Evolutionary conservation across 306 rosid species (phyloP).

Genomic region (Begonia loranthoides): DNA sequence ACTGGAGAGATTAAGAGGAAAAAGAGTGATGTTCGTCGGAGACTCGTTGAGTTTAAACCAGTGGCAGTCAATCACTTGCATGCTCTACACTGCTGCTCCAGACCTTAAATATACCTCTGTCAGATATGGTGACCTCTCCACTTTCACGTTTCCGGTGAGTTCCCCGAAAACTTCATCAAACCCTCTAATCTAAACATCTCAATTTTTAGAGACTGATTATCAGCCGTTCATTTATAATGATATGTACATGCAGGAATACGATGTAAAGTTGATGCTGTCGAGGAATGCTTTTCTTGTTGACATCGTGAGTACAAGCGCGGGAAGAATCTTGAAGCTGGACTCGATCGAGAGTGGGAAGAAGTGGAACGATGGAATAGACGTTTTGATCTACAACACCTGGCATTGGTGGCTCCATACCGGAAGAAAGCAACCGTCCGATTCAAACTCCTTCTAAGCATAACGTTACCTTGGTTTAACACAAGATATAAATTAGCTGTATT

Average conservation of each 20-base stretch:
- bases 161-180: neutral
- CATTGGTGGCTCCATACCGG: constrained; percentile 41
- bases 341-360: constrained; percentile 15
- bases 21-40: constrained; percentile 27
- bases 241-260: constrained; percentile 19
- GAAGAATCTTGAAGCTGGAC: constrained; percentile 24
- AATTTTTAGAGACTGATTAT: neutral
- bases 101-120: constrained; percentile 7
- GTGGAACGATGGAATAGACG: constrained; percentile 19
- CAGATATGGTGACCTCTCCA: constrained; percentile 23
- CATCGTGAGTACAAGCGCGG: constrained; percentile 7
- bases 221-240: neutral
- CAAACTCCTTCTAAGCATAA: no score
- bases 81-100: constrained; percentile 23
- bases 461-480: neutral
- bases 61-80: constrained; percentile 34
- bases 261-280: constrained; percentile 15
- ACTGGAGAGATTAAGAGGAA: constrained; percentile 16
- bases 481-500: neutral
- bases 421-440: constrained; percentile 35
- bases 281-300: constrained; percentile 35
- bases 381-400: constrained; percentile 36
- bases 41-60: constrained; percentile 40
- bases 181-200: neutral
- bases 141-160: constrained; percentile 18